Evolutionary conservation across 1,139 yeast genomes (phyloP).

Genomic region (Arxiozyma bovina): DNA sequence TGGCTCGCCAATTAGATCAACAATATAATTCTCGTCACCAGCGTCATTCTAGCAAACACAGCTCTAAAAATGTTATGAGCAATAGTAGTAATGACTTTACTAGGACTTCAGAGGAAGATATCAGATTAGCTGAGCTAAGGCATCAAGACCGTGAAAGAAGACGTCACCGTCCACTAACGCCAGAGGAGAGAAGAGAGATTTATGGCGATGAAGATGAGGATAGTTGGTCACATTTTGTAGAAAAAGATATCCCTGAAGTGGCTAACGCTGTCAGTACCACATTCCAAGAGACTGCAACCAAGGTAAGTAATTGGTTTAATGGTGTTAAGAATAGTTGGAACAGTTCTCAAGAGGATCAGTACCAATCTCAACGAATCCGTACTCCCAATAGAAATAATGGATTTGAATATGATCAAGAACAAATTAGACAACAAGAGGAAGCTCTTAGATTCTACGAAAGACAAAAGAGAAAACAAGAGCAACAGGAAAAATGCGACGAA

Average conservation of each 20-base stretch:
- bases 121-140: constrained; percentile 20
- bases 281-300: constrained; percentile 72
- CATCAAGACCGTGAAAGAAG: constrained; percentile 25
- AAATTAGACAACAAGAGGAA: constrained; percentile 8
- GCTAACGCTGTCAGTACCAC: constrained; percentile 68
- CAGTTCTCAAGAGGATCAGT: constrained; percentile 15
- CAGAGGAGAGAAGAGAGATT: constrained; percentile 20
- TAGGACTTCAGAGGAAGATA: constrained; percentile 10
- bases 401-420: constrained; percentile 7
- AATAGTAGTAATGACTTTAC: constrained; percentile 10
- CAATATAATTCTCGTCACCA: constrained; percentile 42
- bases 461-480: constrained; percentile 12
- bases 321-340: constrained; percentile 40
- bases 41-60: constrained; percentile 1
- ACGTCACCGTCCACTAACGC: constrained; percentile 15
- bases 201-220: constrained; percentile 40
- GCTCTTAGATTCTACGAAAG: constrained; percentile 5
- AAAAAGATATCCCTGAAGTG: constrained; percentile 53
- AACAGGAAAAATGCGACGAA: constrained; percentile 6
- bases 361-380: constrained; percentile 17
- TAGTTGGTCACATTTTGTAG: constrained; percentile 56
- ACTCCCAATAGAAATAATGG: constrained; percentile 16
- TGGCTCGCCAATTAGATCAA: constrained; percentile 74
- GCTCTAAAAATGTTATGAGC: constrained; percentile 6
- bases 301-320: constrained; percentile 75